phyloP scores from a whole-genome alignment of 306 rosid species.

The Castanospermum australe region DNA sequence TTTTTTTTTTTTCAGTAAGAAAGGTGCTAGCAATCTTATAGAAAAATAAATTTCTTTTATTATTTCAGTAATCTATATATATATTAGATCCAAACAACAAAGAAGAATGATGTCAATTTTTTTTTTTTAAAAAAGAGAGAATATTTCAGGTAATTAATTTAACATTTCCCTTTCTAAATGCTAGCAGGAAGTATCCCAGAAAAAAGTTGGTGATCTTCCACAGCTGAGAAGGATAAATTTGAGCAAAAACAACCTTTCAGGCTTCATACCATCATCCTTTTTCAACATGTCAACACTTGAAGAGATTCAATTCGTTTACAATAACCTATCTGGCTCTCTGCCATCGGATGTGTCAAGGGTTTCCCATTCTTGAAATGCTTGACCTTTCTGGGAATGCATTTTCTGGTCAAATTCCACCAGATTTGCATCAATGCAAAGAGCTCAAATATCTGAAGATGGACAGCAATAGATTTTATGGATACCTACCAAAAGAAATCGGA shows the following conservation, averaged over 20 bases:
- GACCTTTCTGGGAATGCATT: neutral
- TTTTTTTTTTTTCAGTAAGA: too few species aligned
- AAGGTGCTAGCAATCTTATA: too few species aligned
- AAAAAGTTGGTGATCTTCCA: neutral
- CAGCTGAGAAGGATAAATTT: constrained; percentile 1
- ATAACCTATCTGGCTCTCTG: constrained; percentile 16
- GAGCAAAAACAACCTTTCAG: constrained; percentile 11
- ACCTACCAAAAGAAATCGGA: neutral
- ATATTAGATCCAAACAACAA: too few species aligned
- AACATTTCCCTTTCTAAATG: neutral
- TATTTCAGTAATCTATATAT: too few species aligned
- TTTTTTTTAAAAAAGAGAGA: neutral
- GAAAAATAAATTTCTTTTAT: too few species aligned
- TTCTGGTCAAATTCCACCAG: constrained; percentile 5
- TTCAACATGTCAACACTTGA: constrained; percentile 2
- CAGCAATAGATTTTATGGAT: neutral
- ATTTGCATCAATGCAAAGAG: constrained; percentile 10
- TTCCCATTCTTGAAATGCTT: neutral
- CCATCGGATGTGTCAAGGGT: neutral
- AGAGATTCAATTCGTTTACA: constrained; percentile 9
- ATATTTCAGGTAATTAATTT: neutral
- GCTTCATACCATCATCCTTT: neutral
- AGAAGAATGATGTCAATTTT: too few species aligned
- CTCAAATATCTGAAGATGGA: neutral
- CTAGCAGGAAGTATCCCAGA: constrained; percentile 17